Base-by-base conservation (phyloP, 495 filamentous ascomycete species). In the Lasiosphaeria miniovina region DNA sequence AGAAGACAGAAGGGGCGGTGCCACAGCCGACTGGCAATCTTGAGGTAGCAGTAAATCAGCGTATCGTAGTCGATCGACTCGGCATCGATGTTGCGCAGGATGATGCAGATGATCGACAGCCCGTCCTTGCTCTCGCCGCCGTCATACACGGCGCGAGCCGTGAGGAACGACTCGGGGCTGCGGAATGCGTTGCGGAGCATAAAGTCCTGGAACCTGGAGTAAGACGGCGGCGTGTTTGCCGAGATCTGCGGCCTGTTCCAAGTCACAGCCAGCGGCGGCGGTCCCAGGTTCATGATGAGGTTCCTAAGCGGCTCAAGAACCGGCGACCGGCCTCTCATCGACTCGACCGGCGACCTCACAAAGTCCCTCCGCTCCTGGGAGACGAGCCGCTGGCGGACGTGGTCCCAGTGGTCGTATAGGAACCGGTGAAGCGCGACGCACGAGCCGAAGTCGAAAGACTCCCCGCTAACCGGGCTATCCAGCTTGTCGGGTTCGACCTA, bases 51-150 rank as follows among this genome's bases (percentile, higher is more conserved):
- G 65, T 85, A 87, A 5, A 87, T 70, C 48, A 87, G 71, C 15
- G 84, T 76, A 61, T 87, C 84, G 60, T 79, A 79, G 62, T 88
- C 85, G 52, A 83, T 76, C 6, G 76, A 76, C 59, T 84, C 82
- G 53, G 77, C 73, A 57, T 87, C 80, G 61, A 87, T 84, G 64
- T 87, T 81, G 32, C 85, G 75, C 35, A 86, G 77, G 57, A 88
- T 83, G 50, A 87, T 79, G 65, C 85, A 88, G 55, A 88, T 88
- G 48, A 87, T 82, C 6, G 84, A 79, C 36, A 86, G 68, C 5
- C 84, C 86, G 64, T 88, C 85, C 75, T 84, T 87, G 65, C 82
- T 86, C 69, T 87, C 84, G 48, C 85, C 85, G 36, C 85, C 85
- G 61, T 87, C 85, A 62, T 88, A 88, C 4, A 88, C 82, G 15